Evolutionary conservation across 306 rosid species (phyloP), one percentile per base, ranked within the genome.

Genomic region (Crataegus laevigata): DNA sequence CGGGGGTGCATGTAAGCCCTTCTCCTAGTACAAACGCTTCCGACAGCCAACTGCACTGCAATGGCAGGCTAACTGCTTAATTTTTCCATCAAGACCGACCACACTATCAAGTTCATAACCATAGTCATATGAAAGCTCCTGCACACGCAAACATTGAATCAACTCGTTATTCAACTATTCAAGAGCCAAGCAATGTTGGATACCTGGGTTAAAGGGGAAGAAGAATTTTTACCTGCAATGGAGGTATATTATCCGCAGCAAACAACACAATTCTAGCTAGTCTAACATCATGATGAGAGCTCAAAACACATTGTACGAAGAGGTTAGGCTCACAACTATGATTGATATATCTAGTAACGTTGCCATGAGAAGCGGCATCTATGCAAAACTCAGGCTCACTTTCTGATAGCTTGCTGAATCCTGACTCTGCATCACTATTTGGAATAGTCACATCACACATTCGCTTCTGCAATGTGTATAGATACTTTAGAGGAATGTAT

Each of bases 91-190:
- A 22, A 78, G 77, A 75, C 81, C 81, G 21, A 71, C 45, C 19
- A 83, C 80, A 28, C 86, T 83, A 45, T 79, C 68, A 21, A 83
- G 81, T 40, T 58, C 81, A 45, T 70, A 75, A 60, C 83, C 86
- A 29, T 75, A 83, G 83, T 83, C 86, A 15, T 83, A 83, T 9
- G 86, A 65, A 40, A 83, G 83, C 71, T 83, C 83, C 83, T 83
- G 78, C 54, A 59, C 28, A 28, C 11, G 12, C 21, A 47, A 75
- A 78, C 80, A 47, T 34, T 14, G 15, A 73, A 73, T 47, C 19
- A 0, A 45, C 7, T 45, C 19, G 52, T 45, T 4, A 47, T 14
- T 47, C 52, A 1, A 47, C 18, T 5, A 15, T 47, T 47, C 21
- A 47, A 14, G 54, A 4, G 54, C 21, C 21, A 14, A 15, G 8